Conservation (phyloP, 2,329 filamentous ascomycete species). For the Hypomyces perniciosus region DNA sequence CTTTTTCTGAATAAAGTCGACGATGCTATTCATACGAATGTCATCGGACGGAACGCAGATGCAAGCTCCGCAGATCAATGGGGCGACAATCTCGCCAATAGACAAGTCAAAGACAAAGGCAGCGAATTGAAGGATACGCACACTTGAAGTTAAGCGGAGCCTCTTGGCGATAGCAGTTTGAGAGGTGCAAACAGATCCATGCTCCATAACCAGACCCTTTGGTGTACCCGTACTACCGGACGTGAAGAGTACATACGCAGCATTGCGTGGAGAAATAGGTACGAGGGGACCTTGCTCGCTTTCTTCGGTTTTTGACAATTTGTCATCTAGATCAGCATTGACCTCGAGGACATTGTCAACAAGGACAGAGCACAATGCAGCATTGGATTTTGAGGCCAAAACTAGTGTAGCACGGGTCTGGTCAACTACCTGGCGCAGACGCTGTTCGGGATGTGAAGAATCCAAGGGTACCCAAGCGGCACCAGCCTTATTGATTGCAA, state of each 20-base stretch:
- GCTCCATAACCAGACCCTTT: constrained; percentile 9
- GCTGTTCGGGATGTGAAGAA: no score
- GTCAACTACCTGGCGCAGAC: no score
- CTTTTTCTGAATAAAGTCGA: not conserved
- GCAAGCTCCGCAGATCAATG: constrained; percentile 7
- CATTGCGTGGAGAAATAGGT: no score
- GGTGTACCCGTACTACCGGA: constrained; percentile 7
- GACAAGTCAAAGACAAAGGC: constrained; percentile 13
- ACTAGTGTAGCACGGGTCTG: no score
- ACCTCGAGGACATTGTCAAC: no score
- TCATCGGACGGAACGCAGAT: constrained; percentile 7
- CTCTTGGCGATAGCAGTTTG: constrained; percentile 3
- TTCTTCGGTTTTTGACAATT: no score
- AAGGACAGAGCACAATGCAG: no score
- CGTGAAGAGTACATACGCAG: constrained; percentile 7
- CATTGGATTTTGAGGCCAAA: no score
- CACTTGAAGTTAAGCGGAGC: not conserved
- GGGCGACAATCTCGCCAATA: constrained; percentile 12
- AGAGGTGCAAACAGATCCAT: constrained; percentile 6
- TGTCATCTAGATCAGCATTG: no score
- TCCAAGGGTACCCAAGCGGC: no score
- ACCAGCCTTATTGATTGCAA: no score
- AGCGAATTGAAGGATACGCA: constrained; percentile 9
- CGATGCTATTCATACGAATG: constrained; percentile 11
- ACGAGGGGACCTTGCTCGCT: no score